phyloP scores from a whole-genome alignment of 1,139 yeast genomes.

The Hansenula sp. region DNA sequence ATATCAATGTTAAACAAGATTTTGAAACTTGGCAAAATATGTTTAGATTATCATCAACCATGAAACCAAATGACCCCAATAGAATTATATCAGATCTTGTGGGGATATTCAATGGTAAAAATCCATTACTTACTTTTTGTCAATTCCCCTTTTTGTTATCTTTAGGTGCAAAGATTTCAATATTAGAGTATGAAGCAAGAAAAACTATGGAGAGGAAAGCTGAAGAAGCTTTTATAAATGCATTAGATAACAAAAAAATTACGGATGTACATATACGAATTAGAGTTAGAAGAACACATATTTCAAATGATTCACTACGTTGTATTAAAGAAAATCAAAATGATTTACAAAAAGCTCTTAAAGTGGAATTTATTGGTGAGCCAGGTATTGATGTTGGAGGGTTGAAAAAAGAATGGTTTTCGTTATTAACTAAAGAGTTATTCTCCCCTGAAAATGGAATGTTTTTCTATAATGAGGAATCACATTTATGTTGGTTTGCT shows the following conservation, averaged over 20 bases:
- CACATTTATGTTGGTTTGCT: constrained; percentile 74
- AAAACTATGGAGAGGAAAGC: constrained; percentile 84
- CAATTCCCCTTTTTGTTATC: constrained; percentile 81
- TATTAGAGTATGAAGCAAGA: constrained; percentile 79
- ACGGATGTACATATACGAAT: constrained; percentile 67
- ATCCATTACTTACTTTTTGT: constrained; percentile 53
- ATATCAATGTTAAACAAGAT: constrained; percentile 69
- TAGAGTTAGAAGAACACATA: constrained; percentile 58
- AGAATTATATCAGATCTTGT: constrained; percentile 19
- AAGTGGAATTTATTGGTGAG: constrained; percentile 78
- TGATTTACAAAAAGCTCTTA: constrained; percentile 69
- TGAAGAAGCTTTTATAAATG: constrained; percentile 80
- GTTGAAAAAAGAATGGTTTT: constrained; percentile 87
- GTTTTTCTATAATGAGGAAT: constrained; percentile 60
- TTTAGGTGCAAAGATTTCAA: constrained; percentile 74
- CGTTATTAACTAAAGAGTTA: constrained; percentile 61
- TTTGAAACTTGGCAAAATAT: constrained; percentile 73
- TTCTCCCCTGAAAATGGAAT: constrained; percentile 65
- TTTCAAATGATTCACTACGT: constrained; percentile 74
- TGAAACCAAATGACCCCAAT: constrained; percentile 13
- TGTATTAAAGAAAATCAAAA: constrained; percentile 52
- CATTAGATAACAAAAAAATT: constrained; percentile 57
- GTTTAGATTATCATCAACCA: constrained; percentile 2
- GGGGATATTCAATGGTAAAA: not conserved
- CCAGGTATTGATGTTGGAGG: constrained; percentile 98